Evolutionary conservation across 371 early-diverging fungal species (phyloP).

Genomic region (Actinomortierella wolfii): DNA sequence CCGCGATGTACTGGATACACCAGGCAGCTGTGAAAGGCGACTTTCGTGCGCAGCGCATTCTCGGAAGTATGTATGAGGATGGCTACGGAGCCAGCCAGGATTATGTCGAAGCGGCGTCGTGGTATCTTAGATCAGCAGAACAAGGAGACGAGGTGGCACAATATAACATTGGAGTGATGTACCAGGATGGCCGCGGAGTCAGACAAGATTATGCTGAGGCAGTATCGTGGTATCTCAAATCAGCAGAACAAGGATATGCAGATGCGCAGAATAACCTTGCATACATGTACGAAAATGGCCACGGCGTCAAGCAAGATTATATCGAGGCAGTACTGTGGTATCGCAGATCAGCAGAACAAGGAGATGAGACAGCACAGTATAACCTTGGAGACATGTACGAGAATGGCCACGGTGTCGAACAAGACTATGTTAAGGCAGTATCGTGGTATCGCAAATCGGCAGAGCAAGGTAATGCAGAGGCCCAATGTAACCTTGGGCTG

Average conservation of each 20-base stretch:
- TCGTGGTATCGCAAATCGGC: slow-evolving; percentile 78
- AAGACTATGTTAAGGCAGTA: slow-evolving; percentile 46
- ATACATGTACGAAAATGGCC: slow-evolving; percentile 80
- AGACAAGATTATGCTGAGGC: slow-evolving; percentile 66
- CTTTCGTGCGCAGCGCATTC: slow-evolving; percentile 66
- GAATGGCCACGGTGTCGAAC: slow-evolving; percentile 74
- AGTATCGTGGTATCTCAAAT: slow-evolving; percentile 68
- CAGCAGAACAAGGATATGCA: slow-evolving; percentile 79
- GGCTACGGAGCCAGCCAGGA: slow-evolving; percentile 78
- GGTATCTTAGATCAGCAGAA: slow-evolving; percentile 70
- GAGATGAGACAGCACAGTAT: slow-evolving; percentile 56
- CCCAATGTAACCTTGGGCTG: no score
- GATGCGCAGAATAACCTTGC: slow-evolving; percentile 83
- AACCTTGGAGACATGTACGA: slow-evolving; percentile 78
- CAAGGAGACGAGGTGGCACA: slow-evolving; percentile 74
- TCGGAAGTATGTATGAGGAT: slow-evolving; percentile 81
- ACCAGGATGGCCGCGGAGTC: slow-evolving; percentile 83
- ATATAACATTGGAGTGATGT: slow-evolving; percentile 84
- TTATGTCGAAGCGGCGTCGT: slow-evolving; percentile 67
- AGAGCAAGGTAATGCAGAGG: slow-evolving; percentile 1
- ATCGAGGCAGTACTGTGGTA: slow-evolving; percentile 79
- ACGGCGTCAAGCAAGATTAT: slow-evolving; percentile 65
- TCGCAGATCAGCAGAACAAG: slow-evolving; percentile 70
- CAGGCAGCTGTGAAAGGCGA: slow-evolving; percentile 77
- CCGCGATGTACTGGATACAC: slow-evolving; percentile 81